Evolutionary conservation across 495 filamentous ascomycete species (phyloP).

Genomic region (Daldinia bambusicola): DNA sequence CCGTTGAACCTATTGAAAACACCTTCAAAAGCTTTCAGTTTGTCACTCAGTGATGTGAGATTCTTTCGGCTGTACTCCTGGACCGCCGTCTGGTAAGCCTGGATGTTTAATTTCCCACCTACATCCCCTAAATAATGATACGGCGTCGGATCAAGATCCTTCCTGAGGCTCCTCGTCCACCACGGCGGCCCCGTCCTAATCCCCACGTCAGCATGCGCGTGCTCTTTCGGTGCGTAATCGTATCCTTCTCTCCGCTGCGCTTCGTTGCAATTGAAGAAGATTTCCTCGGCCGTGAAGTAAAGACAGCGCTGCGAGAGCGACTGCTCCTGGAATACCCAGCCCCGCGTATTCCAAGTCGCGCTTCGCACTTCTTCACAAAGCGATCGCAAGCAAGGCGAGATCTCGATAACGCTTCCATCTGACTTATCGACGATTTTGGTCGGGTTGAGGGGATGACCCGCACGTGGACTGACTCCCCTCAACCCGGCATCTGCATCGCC

Average conservation of each 20-base stretch:
- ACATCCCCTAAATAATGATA: slow-evolving; percentile 5
- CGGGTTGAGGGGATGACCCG: not conserved
- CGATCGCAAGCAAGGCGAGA: not conserved
- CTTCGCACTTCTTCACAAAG: slow-evolving; percentile 15
- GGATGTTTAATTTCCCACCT: not conserved
- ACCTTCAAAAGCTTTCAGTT: not conserved
- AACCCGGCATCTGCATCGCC: slow-evolving; percentile 1
- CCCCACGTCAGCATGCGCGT: not conserved
- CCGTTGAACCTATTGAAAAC: not conserved
- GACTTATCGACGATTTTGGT: not conserved
- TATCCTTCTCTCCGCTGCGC: slow-evolving; percentile 16
- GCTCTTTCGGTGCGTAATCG: not conserved
- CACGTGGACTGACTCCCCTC: not conserved
- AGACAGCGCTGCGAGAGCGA: slow-evolving; percentile 35
- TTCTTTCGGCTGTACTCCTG: slow-evolving; percentile 11
- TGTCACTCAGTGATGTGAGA: not conserved
- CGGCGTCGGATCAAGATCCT: slow-evolving; percentile 14
- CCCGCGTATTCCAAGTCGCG: slow-evolving; percentile 40
- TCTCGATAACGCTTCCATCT: not conserved
- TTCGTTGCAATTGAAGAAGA: slow-evolving; percentile 37
- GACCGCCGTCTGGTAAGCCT: slow-evolving; percentile 6
- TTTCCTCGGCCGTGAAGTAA: slow-evolving; percentile 38
- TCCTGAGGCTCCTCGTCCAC: slow-evolving; percentile 11
- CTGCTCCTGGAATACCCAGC: slow-evolving; percentile 45
- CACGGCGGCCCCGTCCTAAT: slow-evolving; percentile 10